Conservation (phyloP, 148 eudicot species). For the Silene uniflora region DNA sequence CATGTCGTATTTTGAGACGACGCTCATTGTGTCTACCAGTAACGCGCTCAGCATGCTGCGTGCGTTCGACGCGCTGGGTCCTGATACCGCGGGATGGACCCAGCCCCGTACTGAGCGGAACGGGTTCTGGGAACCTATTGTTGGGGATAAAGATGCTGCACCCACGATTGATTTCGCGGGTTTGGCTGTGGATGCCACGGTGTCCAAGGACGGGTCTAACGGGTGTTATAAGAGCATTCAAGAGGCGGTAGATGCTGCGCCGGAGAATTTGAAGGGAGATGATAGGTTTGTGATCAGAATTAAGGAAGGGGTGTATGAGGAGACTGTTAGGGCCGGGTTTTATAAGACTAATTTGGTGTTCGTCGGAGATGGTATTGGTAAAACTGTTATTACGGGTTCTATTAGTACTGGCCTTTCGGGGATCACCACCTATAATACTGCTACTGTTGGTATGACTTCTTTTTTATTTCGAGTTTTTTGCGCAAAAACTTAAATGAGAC, state of each 20-base stretch:
- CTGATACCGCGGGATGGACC: constrained; percentile 41
- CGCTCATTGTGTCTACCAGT: constrained; percentile 50
- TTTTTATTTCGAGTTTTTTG: background rate
- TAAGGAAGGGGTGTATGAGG: constrained; percentile 71
- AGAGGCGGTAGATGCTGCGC: constrained; percentile 56
- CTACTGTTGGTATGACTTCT: background rate
- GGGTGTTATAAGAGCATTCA: constrained; percentile 45
- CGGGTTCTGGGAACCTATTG: constrained; percentile 71
- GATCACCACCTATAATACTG: background rate
- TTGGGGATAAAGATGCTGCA: background rate
- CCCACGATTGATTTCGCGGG: constrained; percentile 33
- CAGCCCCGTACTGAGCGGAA: constrained; percentile 65
- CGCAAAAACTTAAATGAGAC: background rate
- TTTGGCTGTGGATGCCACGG: constrained; percentile 48
- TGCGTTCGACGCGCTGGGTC: constrained; percentile 48
- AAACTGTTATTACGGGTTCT: background rate
- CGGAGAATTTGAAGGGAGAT: constrained; percentile 23
- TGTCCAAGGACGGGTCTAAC: constrained; percentile 44
- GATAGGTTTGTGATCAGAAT: constrained; percentile 57
- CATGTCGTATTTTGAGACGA: constrained; percentile 51
- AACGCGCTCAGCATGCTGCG: constrained; percentile 65
- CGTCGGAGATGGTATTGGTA: background rate
- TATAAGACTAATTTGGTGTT: constrained; percentile 46
- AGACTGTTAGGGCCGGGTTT: constrained; percentile 60
- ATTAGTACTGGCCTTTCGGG: background rate